These are phyloP conservation scores for Mortierella sp. DNA, from an alignment of 371 early-diverging fungal genomes.

Conservation along the genomic window DNA sequence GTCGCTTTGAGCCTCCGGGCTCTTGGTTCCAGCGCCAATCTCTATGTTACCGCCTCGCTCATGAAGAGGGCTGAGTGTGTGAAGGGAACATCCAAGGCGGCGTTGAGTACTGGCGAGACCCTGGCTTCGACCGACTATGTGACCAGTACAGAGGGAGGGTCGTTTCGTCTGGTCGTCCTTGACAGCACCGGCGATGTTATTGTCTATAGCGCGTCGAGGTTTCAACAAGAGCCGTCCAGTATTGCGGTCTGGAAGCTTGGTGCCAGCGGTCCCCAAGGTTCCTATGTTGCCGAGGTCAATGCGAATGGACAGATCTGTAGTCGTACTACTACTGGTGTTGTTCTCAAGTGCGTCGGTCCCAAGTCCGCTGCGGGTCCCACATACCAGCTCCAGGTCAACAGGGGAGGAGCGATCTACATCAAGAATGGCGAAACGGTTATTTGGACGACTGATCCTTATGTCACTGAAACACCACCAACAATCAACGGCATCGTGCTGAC, in stretches of 20 bases:
- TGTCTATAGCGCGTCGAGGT: neutral
- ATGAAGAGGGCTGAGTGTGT: conserved; percentile 1
- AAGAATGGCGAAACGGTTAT: neutral
- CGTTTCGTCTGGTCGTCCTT: neutral
- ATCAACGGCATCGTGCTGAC: neutral
- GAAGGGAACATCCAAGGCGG: neutral
- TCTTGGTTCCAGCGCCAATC: neutral
- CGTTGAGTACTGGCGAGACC: neutral
- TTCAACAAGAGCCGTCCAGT: neutral
- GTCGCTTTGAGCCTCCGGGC: neutral
- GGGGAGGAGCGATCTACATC: neutral
- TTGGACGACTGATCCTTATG: neutral
- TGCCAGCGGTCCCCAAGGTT: neutral
- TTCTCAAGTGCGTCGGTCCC: neutral
- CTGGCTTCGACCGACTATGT: neutral
- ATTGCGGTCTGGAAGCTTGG: neutral
- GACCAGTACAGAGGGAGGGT: neutral
- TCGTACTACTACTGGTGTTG: neutral
- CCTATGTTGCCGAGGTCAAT: neutral
- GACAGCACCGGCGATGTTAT: neutral
- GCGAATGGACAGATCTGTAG: neutral
- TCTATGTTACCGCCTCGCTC: neutral
- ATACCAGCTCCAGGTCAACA: neutral
- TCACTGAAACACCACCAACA: neutral
- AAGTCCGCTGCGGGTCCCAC: neutral